These are phyloP conservation scores for Hygrophoropsis aurantiaca DNA, from an alignment of 768 basidiomycete species.

Conservation along the genomic window DNA sequence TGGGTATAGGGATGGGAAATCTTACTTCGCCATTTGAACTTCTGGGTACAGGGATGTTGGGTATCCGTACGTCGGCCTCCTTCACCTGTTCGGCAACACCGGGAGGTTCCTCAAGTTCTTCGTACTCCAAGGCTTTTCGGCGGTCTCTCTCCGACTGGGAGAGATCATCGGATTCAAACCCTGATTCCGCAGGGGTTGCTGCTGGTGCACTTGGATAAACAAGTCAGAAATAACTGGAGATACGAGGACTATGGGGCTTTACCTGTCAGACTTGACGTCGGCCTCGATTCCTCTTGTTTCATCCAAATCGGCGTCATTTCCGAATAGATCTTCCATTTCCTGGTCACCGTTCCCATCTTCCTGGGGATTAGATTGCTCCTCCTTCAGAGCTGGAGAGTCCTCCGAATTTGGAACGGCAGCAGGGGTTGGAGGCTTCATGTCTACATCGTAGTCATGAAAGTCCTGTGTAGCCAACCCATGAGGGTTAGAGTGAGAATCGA, in stretches of 20 bases:
- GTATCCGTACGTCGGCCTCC: constrained; percentile 76
- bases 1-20: constrained; percentile 5
- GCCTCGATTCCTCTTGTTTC: constrained; percentile 22
- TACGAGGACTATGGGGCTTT: constrained; percentile 7
- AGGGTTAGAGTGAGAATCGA: constrained; percentile 12
- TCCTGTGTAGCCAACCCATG: constrained; percentile 4
- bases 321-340: constrained; percentile 80
- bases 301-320: constrained; percentile 59
- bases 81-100: constrained; percentile 53
- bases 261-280: constrained; percentile 53
- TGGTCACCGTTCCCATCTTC: constrained; percentile 37
- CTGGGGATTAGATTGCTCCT: background rate
- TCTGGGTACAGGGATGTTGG: constrained; percentile 82
- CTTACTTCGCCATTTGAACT: constrained; percentile 82
- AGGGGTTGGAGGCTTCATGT: constrained; percentile 35
- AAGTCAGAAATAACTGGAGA: constrained; percentile 21
- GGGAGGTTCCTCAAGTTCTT: constrained; percentile 69
- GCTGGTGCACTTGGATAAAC: constrained; percentile 36
- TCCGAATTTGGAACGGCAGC: constrained; percentile 8
- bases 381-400: constrained; percentile 15
- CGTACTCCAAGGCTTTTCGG: constrained; percentile 76
- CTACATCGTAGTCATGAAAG: constrained; percentile 34
- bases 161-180: constrained; percentile 63
- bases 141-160: constrained; percentile 56
- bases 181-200: constrained; percentile 39